These are phyloP conservation scores for Iodosphaeria phyllophila DNA, from an alignment of 2,329 filamentous ascomycete species.

Conservation along the genomic window DNA sequence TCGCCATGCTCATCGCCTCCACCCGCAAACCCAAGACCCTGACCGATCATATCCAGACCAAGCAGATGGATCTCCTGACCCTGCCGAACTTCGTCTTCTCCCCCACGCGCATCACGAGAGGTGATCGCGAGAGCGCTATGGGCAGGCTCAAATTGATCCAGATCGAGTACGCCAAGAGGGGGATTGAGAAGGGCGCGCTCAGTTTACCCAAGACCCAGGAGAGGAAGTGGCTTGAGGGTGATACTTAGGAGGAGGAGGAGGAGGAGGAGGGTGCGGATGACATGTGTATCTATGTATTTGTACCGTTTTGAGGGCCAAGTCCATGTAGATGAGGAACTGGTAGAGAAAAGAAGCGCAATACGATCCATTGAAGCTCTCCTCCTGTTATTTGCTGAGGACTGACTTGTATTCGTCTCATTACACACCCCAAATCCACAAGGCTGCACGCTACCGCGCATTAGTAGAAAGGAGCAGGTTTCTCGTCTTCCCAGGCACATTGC, in stretches of 20 bases:
- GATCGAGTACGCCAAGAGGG: constrained; percentile 43
- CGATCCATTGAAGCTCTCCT: no score
- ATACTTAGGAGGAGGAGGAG: constrained; percentile 10
- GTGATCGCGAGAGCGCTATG: constrained; percentile 51
- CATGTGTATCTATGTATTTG: background rate
- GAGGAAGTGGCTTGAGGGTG: constrained; percentile 21
- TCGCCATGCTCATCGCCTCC: no score
- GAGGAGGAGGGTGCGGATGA: background rate
- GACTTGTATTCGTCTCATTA: no score
- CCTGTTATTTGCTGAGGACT: no score
- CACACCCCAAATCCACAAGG: no score
- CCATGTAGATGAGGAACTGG: no score
- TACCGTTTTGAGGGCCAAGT: no score
- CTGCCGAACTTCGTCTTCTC: constrained; percentile 54
- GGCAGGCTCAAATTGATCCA: constrained; percentile 70
- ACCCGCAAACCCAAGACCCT: constrained; percentile 47
- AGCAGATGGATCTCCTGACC: constrained; percentile 15
- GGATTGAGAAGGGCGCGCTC: constrained; percentile 31
- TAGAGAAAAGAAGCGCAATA: no score
- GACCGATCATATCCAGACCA: constrained; percentile 33
- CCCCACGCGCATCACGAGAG: constrained; percentile 43
- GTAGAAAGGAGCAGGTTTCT: no score
- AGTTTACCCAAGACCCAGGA: constrained; percentile 22
- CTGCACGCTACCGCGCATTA: no score
- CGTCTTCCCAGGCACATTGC: no score